Evolutionary conservation across 2,329 filamentous ascomycete species (phyloP).

Genomic region (Aurifilum marmelostoma): DNA sequence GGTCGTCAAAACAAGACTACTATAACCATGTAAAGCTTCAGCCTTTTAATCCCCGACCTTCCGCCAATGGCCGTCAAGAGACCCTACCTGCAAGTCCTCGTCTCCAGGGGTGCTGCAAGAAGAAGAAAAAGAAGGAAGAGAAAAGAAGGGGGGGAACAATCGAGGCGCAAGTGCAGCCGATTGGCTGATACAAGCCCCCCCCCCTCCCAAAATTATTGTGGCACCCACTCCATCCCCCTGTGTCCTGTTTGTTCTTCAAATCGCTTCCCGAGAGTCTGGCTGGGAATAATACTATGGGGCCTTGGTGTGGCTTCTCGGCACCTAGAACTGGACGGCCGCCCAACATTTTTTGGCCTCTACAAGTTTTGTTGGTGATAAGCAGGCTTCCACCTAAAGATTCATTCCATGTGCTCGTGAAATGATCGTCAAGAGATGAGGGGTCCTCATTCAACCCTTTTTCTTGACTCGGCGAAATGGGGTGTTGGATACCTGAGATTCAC

Average conservation of each 20-base stretch:
- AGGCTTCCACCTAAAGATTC: neutral
- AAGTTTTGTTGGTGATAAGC: neutral
- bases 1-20: neutral
- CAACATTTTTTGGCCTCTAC: slow-evolving; percentile 7
- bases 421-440: neutral
- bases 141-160: neutral
- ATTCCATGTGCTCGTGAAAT: neutral
- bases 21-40: neutral
- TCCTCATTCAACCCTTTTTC: neutral
- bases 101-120: neutral
- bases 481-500: neutral
- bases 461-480: slow-evolving; percentile 1
- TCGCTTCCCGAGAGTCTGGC: slow-evolving; percentile 10
- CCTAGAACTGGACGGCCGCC: slow-evolving; percentile 19
- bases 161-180: neutral
- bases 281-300: slow-evolving; percentile 7
- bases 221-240: neutral
- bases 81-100: neutral
- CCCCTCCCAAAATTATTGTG: neutral
- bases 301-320: slow-evolving; percentile 4
- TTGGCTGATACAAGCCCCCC: neutral
- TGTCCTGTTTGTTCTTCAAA: neutral
- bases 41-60: slow-evolving; percentile 1
- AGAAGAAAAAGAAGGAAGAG: neutral
- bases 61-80: neutral